Conservation (phyloP, 2,329 filamentous ascomycete genomes). For the Passalora sequoiae region DNA sequence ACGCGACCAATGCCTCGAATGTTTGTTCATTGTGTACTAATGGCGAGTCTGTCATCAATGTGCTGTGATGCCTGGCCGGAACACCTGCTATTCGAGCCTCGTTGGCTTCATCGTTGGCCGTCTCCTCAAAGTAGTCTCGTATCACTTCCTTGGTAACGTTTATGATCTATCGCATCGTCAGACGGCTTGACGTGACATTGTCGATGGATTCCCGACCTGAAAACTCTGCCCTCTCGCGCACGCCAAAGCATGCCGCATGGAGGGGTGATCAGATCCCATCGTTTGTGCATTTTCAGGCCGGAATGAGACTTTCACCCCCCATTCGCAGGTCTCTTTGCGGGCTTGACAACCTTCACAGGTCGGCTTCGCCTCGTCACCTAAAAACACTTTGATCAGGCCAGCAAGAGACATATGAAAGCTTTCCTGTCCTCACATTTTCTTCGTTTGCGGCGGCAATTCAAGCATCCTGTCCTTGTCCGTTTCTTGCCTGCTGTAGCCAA, state of each 20-base stretch:
- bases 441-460: slow-evolving; percentile 33
- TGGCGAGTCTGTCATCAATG: neutral
- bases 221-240: slow-evolving; percentile 15
- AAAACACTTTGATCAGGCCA: neutral
- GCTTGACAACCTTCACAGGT: slow-evolving; percentile 30
- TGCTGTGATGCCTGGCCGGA: neutral
- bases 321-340: slow-evolving; percentile 30
- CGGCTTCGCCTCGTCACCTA: slow-evolving; percentile 32
- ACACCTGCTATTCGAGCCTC: slow-evolving; percentile 3
- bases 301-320: slow-evolving; percentile 29
- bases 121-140: slow-evolving; percentile 29
- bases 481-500: slow-evolving; percentile 27
- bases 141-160: slow-evolving; percentile 31
- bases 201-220: slow-evolving; percentile 10
- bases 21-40: neutral
- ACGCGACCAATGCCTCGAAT: neutral
- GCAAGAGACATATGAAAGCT: no score
- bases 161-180: slow-evolving; percentile 23
- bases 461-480: slow-evolving; percentile 32
- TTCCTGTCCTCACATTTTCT: slow-evolving; percentile 27
- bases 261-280: slow-evolving; percentile 29
- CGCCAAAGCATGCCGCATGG: slow-evolving; percentile 25
- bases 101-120: slow-evolving; percentile 11
- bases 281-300: slow-evolving; percentile 29
- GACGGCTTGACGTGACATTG: neutral